Evolutionary conservation across 1,284 basidiomycete species (phyloP).

Genomic region (Austroboletus niveus): DNA sequence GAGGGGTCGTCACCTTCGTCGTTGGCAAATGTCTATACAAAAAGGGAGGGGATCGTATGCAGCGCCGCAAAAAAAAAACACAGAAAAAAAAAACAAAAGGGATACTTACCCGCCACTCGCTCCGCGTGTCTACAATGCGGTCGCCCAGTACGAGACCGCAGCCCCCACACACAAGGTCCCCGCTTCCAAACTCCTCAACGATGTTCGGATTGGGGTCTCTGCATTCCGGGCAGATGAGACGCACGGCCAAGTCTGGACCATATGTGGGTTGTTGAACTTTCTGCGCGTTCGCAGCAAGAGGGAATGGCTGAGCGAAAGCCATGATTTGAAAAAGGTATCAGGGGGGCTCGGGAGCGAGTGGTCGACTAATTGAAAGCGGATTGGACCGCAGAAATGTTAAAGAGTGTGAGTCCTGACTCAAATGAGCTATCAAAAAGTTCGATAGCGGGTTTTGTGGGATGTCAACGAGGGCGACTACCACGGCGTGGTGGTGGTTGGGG

Average conservation of each 20-base stretch:
- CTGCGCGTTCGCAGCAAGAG: constrained; percentile 56
- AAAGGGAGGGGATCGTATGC: constrained; percentile 22
- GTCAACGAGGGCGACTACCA: constrained; percentile 19
- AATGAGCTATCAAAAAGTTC: neutral
- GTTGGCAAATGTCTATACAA: constrained; percentile 90
- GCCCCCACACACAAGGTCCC: constrained; percentile 95
- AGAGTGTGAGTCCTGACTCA: constrained; percentile 12
- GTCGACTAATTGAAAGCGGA: constrained; percentile 7
- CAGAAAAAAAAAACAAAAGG: constrained; percentile 7
- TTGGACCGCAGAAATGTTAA: constrained; percentile 19
- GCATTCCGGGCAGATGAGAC: constrained; percentile 94
- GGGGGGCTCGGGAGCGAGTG: constrained; percentile 20
- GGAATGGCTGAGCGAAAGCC: constrained; percentile 67
- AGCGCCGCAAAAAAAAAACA: constrained; percentile 19
- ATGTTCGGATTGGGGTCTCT: constrained; percentile 90
- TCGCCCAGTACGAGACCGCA: constrained; percentile 97
- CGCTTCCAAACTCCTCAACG: constrained; percentile 95
- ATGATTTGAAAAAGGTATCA: constrained; percentile 30
- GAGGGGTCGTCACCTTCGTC: constrained; percentile 99
- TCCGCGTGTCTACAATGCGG: constrained; percentile 95
- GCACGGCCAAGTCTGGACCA: constrained; percentile 83
- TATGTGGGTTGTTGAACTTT: constrained; percentile 55
- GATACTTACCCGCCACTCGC: constrained; percentile 90
- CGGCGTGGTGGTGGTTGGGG: constrained; percentile 21
- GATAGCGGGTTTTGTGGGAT: neutral